Base-by-base conservation (phyloP, 805 yeast genomes). In the Priceomyces haplophilus region DNA sequence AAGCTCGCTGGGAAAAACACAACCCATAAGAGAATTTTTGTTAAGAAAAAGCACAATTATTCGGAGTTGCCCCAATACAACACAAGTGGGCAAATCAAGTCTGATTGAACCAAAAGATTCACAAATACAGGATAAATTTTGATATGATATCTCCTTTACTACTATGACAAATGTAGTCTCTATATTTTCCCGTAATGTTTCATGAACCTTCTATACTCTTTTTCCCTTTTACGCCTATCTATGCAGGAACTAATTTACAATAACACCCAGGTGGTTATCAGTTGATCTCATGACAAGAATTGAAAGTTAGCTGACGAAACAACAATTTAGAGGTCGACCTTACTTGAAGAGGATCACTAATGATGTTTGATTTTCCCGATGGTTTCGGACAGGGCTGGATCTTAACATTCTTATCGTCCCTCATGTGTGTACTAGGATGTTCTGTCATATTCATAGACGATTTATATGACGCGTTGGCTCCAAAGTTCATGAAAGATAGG, bases 351-450 rank as follows among this genome's bases (percentile, higher is more conserved):
- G n/a, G n/a, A n/a, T n/a, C n/a, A n/a, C 5, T 12, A 27, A 38
- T 12, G n/a, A 42, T 37, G 45, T 13, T 42, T 18, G 42, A 40
- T 7, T 12, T 27, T 10, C 37, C 32, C 21, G 18, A 15, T 2
- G 37, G 29, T 30, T 46, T 44, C 42, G 41, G 64, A 37, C 78
- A 78, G 56, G 88, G 86, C 2, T 85, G 90, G 90, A 37, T 73
- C 2, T 65, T 85, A 36, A 81, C 91, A 1, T 49, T 69, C 1
- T 68, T 85, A 18, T 78, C 95, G 7, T 83, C 95, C 2, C 40
- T 76, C 7, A 78, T 88, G 40, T 88, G 97, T 48, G 63, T 85
- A 1, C 45, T 75, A 2, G 98, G 98, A 1, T 80, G 89, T 41
- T 59, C 74, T 11, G 67, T 83, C 40, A 85, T 91, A 12, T 83